Evolutionary conservation across 352 stramenopile species (phyloP).

Genomic region (Phytophthora cajani): DNA sequence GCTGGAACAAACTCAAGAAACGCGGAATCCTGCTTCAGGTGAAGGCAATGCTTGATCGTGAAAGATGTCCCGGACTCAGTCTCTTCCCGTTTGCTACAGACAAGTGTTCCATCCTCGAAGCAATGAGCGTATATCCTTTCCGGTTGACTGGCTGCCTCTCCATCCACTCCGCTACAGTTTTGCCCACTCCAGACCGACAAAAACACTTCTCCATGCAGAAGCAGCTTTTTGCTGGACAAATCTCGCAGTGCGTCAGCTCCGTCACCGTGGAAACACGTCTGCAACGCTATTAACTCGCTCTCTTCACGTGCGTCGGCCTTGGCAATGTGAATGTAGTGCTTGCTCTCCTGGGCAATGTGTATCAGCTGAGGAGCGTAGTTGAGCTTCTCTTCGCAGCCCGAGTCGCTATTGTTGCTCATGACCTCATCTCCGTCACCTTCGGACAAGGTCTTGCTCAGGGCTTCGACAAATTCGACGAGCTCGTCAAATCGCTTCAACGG

Average conservation of each 20-base stretch:
- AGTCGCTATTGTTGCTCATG: conserved; percentile 14
- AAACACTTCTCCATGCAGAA: conserved; percentile 41
- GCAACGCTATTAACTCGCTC: conserved; percentile 39
- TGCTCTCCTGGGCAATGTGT: conserved; percentile 40
- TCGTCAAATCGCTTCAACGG: conserved; percentile 39
- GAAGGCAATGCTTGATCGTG: conserved; percentile 26
- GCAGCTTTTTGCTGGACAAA: conserved; percentile 39
- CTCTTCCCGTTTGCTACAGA: conserved; percentile 32
- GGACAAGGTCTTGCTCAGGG: conserved; percentile 34
- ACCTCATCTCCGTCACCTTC: conserved; percentile 3
- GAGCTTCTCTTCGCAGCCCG: conserved; percentile 11
- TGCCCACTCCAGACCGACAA: conserved; percentile 8
- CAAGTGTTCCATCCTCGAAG: conserved; percentile 45
- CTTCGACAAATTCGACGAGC: conserved; percentile 43
- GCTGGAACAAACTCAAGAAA: conserved; percentile 49
- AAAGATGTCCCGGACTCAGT: conserved; percentile 16
- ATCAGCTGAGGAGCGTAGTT: conserved; percentile 33
- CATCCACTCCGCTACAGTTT: conserved; percentile 1
- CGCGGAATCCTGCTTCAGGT: conserved; percentile 50
- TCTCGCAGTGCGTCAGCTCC: conserved; percentile 29
- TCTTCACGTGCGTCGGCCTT: conserved; percentile 38
- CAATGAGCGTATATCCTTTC: conserved; percentile 39
- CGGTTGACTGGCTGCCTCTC: background rate
- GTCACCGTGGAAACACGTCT: conserved; percentile 36
- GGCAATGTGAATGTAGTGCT: conserved; percentile 36